Conservation (phyloP, 352 stramenopile genomes). For the Phytophthora cactorum region DNA sequence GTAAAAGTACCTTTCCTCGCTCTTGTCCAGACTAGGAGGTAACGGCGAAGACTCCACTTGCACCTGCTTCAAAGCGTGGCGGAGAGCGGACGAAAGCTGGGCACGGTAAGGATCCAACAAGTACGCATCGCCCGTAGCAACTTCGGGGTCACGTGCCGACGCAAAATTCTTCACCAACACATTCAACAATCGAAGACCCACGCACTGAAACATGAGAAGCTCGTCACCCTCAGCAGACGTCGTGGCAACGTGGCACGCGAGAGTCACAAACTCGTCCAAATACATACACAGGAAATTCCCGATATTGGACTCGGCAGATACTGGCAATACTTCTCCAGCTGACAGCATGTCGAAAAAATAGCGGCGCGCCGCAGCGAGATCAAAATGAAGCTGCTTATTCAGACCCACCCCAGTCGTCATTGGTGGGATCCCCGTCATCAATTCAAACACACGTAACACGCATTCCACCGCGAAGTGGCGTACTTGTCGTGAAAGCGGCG, state of each 20-base stretch:
- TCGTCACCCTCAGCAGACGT: conserved; percentile 75
- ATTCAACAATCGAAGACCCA: conserved; percentile 71
- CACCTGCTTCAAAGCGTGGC: conserved; percentile 76
- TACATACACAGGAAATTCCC: conserved; percentile 89
- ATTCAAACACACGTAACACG: conserved; percentile 76
- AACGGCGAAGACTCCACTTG: conserved; percentile 31
- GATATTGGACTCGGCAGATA: conserved; percentile 14
- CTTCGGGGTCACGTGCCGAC: conserved; percentile 69
- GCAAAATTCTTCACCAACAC: conserved; percentile 70
- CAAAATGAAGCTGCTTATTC: conserved; percentile 65
- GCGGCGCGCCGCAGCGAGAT: conserved; percentile 57
- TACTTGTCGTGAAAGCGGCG: conserved; percentile 75
- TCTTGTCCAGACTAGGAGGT: conserved; percentile 9
- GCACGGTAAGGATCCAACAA: conserved; percentile 86
- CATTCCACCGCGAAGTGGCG: conserved; percentile 82
- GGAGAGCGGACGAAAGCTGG: conserved; percentile 80
- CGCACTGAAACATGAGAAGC: conserved; percentile 80
- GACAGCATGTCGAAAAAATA: conserved; percentile 56
- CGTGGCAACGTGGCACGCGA: conserved; percentile 80
- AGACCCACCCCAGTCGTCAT: conserved; percentile 20
- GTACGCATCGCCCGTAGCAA: conserved; percentile 54
- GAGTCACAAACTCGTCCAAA: conserved; percentile 87
- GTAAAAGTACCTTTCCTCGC: conserved; percentile 50
- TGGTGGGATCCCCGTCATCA: conserved; percentile 43
- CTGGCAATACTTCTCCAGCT: conserved; percentile 12